A percentile compares a stretch with the other conserved stretches of the same genome.
Conservation (phyloP, 73 alveolate species). For the Paramecium octaurelia region DNA sequence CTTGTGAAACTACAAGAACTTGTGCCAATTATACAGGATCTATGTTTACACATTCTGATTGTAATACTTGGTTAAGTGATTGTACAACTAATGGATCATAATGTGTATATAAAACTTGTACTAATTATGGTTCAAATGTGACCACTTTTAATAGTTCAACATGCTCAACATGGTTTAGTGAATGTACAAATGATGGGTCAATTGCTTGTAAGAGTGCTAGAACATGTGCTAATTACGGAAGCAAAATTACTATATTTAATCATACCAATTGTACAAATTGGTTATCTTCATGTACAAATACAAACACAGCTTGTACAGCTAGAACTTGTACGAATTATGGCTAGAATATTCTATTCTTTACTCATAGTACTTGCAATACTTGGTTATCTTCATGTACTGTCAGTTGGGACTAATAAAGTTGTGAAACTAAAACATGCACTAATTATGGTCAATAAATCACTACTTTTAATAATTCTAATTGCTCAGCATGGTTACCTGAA, state of each 20-base stretch:
- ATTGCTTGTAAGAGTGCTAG: neutral
- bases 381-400: slow-evolving; percentile 33
- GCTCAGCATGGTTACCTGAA: neutral
- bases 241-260: slow-evolving; percentile 16
- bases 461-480: neutral
- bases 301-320: neutral
- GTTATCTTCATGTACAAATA: slow-evolving; percentile 2
- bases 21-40: neutral
- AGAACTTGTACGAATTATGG: neutral
- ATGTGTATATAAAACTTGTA: neutral
- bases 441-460: neutral
- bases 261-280: neutral
- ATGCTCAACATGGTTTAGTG: neutral
- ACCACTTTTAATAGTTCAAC: neutral
- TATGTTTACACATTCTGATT: neutral
- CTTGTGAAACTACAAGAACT: neutral
- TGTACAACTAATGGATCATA: neutral
- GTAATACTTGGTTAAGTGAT: neutral
- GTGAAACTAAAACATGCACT: neutral
- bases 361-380: neutral
- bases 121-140: slow-evolving; percentile 27
- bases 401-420: neutral
- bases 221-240: slow-evolving; percentile 26
- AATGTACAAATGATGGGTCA: slow-evolving; percentile 14
- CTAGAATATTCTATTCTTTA: neutral